Conservation (phyloP, 495 filamentous ascomycete genomes). For the Oleoguttula mirabilis region DNA sequence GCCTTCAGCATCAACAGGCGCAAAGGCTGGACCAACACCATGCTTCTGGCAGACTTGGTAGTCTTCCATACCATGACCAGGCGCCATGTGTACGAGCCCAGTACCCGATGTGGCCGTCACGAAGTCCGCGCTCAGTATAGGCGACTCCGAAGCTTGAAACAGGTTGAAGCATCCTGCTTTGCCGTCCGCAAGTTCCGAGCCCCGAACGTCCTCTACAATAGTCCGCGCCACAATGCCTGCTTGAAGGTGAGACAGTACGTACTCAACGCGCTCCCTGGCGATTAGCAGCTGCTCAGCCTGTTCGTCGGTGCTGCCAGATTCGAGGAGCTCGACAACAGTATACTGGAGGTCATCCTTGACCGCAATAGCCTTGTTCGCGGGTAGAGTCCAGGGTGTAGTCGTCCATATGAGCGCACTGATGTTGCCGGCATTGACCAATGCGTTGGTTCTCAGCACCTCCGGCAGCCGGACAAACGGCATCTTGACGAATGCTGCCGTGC, state of each 20-base stretch:
- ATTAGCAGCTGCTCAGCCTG: conserved; percentile 42
- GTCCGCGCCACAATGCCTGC: conserved; percentile 23
- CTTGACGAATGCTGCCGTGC: conserved; percentile 66
- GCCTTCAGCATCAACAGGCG: conserved; percentile 73
- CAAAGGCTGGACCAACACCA: conserved; percentile 51
- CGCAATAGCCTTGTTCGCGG: conserved; percentile 82
- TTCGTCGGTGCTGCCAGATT: background rate
- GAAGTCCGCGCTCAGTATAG: conserved; percentile 69
- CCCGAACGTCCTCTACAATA: conserved; percentile 47
- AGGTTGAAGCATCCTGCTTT: conserved; percentile 51
- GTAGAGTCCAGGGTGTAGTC: conserved; percentile 94
- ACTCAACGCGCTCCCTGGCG: conserved; percentile 52
- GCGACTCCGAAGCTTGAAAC: conserved; percentile 44
- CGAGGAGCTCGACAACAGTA: conserved; percentile 45
- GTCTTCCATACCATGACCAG: conserved; percentile 94
- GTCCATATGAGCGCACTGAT: conserved; percentile 86
- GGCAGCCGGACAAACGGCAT: conserved; percentile 56
- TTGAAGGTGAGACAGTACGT: conserved; percentile 28
- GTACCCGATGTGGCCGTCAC: conserved; percentile 79
- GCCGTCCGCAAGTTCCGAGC: conserved; percentile 48
- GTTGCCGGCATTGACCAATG: conserved; percentile 19
- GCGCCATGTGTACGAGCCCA: conserved; percentile 85
- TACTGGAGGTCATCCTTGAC: conserved; percentile 64
- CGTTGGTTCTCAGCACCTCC: conserved; percentile 24
- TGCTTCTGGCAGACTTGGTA: conserved; percentile 64